These are phyloP conservation scores for Hevea brasiliensis DNA, from an alignment of 345 rosid species.

Conservation along the genomic window DNA sequence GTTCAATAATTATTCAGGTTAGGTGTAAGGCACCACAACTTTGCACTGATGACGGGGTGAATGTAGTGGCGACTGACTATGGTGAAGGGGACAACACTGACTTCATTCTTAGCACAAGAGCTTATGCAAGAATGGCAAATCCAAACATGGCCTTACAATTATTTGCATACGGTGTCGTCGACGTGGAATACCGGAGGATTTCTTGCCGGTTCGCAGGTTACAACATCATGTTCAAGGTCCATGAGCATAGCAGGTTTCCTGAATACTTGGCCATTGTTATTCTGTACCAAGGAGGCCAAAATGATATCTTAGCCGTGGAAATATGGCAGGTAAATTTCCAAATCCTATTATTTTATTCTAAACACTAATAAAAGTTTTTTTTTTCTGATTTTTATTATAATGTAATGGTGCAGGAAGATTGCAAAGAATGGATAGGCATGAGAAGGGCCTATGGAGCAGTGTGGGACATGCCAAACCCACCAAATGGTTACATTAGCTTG, in stretches of 20 bases:
- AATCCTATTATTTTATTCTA: neutral
- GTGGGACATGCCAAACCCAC: slow-evolving; percentile 60
- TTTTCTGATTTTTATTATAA: too few relatives aligned
- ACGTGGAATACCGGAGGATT: slow-evolving; percentile 63
- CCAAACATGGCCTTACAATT: slow-evolving; percentile 41
- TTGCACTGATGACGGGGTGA: slow-evolving; percentile 63
- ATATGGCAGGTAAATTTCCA: slow-evolving; percentile 53
- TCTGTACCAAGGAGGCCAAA: slow-evolving; percentile 51
- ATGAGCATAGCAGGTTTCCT: slow-evolving; percentile 63
- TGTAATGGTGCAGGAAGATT: slow-evolving; percentile 44
- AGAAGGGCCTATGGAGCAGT: slow-evolving; percentile 76
- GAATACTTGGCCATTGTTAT: slow-evolving; percentile 61
- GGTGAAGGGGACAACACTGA: slow-evolving; percentile 79
- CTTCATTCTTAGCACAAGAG: slow-evolving; percentile 71
- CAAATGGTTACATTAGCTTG: slow-evolving; percentile 45
- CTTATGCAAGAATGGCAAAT: slow-evolving; percentile 56
- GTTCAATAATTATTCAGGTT: slow-evolving; percentile 41
- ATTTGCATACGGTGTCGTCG: slow-evolving; percentile 71
- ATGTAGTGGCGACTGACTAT: slow-evolving; percentile 73
- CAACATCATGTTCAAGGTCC: slow-evolving; percentile 58
- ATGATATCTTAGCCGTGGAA: slow-evolving; percentile 61
- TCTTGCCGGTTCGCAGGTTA: slow-evolving; percentile 54
- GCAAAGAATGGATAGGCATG: slow-evolving; percentile 66
- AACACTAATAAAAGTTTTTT: too few relatives aligned
- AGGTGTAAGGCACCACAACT: slow-evolving; percentile 62